Evolutionary conservation across 345 rosid genomes (phyloP).

Genomic region (Arabidopsis arenosa): DNA sequence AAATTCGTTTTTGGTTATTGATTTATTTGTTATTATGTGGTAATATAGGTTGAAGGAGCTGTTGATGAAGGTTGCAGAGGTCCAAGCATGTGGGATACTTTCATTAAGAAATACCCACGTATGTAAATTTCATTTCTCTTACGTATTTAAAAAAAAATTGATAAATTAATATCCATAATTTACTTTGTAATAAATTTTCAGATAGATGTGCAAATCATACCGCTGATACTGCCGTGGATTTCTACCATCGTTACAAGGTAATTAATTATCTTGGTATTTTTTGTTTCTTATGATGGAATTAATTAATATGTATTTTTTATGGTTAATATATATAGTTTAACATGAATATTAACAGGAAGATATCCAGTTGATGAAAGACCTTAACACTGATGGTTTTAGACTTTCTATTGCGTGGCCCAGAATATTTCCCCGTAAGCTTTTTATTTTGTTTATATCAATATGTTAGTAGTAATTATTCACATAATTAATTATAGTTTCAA

Average conservation of each 20-base stretch:
- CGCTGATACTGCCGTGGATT: constrained; percentile 55
- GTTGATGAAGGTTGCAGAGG: constrained; percentile 46
- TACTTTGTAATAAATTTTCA: constrained; percentile 25
- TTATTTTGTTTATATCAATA: not conserved
- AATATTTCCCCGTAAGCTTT: constrained; percentile 50
- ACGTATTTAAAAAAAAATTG: not conserved
- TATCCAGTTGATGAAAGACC: constrained; percentile 51
- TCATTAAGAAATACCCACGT: constrained; percentile 36
- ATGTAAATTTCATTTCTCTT: not conserved
- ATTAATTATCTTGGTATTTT: no score
- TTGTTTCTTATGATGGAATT: no score
- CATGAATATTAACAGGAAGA: constrained; percentile 53
- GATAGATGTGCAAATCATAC: constrained; percentile 49
- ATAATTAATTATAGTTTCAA: not conserved
- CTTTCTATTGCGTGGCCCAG: constrained; percentile 58
- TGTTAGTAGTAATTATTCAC: not conserved
- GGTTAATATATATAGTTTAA: not conserved
- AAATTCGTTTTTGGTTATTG: not conserved
- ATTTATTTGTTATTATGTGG: not conserved
- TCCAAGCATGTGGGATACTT: constrained; percentile 48
- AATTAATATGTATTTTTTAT: not conserved
- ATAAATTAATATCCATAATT: no score
- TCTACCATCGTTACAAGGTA: constrained; percentile 58
- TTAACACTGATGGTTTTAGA: constrained; percentile 54
- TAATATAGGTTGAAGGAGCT: constrained; percentile 44